Conservation (phyloP, 345 rosid genomes). For the Clausena lansium region DNA sequence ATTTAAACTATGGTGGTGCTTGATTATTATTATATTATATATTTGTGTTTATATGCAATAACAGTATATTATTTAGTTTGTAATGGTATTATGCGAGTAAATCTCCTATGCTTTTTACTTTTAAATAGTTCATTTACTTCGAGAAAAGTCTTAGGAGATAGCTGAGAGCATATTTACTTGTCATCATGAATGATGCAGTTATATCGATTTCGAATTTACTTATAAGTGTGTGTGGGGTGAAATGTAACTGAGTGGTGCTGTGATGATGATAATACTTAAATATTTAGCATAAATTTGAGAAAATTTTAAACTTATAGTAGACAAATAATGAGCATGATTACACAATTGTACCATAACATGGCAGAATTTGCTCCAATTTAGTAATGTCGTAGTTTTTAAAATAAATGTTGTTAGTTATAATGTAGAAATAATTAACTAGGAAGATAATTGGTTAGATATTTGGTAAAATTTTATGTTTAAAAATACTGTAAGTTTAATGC, state of each 20-base stretch:
- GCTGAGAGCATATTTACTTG: no score
- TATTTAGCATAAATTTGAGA: neutral
- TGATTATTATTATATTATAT: neutral
- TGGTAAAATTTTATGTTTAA: no score
- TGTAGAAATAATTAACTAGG: no score
- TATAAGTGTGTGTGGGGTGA: neutral
- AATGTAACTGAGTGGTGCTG: no score
- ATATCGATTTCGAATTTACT: no score
- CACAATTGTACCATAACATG: no score
- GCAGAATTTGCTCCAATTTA: no score
- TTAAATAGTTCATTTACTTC: neutral
- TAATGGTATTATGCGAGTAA: neutral
- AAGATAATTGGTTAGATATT: no score
- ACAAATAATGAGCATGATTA: neutral
- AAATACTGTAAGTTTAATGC: no score
- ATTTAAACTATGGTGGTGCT: neutral
- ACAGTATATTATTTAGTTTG: neutral
- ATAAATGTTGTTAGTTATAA: no score
- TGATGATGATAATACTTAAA: neutral
- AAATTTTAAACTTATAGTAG: neutral
- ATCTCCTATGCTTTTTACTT: neutral
- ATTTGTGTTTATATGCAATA: neutral
- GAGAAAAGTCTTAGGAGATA: neutral
- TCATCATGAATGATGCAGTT: neutral
- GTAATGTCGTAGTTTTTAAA: fast-evolving